Evolutionary conservation across 805 yeast genomes (phyloP).

Genomic region (Kodamaea jinghongensis): DNA sequence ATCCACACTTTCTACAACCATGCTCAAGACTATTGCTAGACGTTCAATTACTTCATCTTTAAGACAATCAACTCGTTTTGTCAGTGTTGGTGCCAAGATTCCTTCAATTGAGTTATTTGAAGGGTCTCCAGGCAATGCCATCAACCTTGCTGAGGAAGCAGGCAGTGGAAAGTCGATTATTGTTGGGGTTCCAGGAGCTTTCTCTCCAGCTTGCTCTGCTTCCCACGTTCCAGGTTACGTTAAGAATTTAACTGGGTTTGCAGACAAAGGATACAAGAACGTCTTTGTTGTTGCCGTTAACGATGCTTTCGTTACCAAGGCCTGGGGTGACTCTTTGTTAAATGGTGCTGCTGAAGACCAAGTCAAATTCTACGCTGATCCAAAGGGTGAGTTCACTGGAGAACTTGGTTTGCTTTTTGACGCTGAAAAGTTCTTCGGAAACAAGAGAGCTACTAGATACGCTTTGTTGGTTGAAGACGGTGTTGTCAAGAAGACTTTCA

Average conservation of each 20-base stretch:
- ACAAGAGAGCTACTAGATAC: conserved; percentile 68
- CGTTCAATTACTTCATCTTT: conserved; percentile 4
- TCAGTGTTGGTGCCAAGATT: conserved; percentile 53
- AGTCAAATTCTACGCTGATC: conserved; percentile 71
- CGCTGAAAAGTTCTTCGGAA: conserved; percentile 75
- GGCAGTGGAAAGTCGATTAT: conserved; percentile 34
- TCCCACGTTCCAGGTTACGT: conserved; percentile 75
- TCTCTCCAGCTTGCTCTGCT: conserved; percentile 75
- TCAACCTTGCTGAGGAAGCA: conserved; percentile 51
- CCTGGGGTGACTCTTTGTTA: conserved; percentile 59
- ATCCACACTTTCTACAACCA: not conserved
- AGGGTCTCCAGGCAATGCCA: conserved; percentile 61
- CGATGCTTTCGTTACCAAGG: conserved; percentile 80
- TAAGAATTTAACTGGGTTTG: conserved; percentile 47
- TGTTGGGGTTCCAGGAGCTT: conserved; percentile 59
- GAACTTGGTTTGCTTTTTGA: conserved; percentile 69
- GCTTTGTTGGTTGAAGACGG: conserved; percentile 78
- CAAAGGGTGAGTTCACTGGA: conserved; percentile 68
- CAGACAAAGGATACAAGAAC: conserved; percentile 61
- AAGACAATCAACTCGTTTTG: conserved; percentile 8
- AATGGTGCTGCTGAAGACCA: conserved; percentile 19
- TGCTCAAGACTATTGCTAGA: conserved; percentile 8
- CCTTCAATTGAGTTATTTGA: conserved; percentile 59
- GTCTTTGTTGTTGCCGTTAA: conserved; percentile 75
- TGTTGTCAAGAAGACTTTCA: conserved; percentile 58